These are phyloP conservation scores for Serendipita indica DNA, from an alignment of 768 basidiomycete species.

Conservation along the genomic window DNA sequence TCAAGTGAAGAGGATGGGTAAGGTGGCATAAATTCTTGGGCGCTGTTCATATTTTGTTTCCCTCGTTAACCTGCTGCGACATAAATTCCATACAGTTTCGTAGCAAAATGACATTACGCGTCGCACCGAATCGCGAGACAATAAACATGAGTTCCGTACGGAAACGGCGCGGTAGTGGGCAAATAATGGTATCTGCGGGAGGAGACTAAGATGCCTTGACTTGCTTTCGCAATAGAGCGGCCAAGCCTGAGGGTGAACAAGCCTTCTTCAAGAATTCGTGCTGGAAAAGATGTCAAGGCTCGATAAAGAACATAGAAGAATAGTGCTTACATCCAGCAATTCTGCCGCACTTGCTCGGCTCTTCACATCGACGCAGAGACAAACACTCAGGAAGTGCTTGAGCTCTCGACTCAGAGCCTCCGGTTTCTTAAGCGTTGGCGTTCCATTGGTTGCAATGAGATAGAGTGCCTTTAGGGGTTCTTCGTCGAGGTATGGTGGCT, in stretches of 20 bases:
- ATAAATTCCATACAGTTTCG: slow-evolving; percentile 1
- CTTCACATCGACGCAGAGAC: slow-evolving; percentile 90
- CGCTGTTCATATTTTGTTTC: background rate
- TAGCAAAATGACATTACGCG: background rate
- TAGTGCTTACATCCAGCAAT: slow-evolving; percentile 53
- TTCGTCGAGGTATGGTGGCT: slow-evolving; percentile 90
- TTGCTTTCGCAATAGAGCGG: slow-evolving; percentile 50
- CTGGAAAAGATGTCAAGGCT: slow-evolving; percentile 27
- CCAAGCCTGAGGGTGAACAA: slow-evolving; percentile 66
- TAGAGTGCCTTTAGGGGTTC: slow-evolving; percentile 91
- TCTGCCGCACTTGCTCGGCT: slow-evolving; percentile 81
- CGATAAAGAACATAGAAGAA: slow-evolving; percentile 9
- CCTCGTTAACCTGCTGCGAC: background rate
- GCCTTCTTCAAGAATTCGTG: slow-evolving; percentile 91
- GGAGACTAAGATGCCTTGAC: slow-evolving; percentile 18
- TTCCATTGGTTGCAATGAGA: slow-evolving; percentile 94
- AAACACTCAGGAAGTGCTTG: slow-evolving; percentile 95
- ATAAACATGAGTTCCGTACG: too few relatives aligned
- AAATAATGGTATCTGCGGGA: background rate
- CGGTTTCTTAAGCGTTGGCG: slow-evolving; percentile 93
- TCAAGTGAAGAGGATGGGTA: background rate
- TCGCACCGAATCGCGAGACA: too few relatives aligned
- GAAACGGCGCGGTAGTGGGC: too few relatives aligned
- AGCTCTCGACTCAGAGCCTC: slow-evolving; percentile 83
- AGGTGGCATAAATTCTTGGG: background rate